Base-by-base conservation (phyloP, 1,284 basidiomycete species). In the Tilletia caries region DNA sequence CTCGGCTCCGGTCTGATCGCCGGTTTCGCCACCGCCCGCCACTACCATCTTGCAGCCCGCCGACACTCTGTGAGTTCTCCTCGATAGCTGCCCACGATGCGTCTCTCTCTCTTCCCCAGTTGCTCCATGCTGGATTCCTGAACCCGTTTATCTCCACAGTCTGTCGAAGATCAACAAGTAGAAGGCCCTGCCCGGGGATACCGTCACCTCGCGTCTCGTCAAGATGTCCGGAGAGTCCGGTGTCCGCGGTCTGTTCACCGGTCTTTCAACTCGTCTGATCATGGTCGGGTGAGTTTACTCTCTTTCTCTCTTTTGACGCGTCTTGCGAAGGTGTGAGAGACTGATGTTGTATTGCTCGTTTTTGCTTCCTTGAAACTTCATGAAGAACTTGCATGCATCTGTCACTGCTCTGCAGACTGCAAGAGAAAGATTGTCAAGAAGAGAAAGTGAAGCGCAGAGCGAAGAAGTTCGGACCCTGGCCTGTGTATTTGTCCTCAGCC, bases 91-190 rank as follows among this genome's bases (percentile, higher is more conserved):
- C n/a, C n/a, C n/a, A n/a, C n/a, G n/a, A n/a, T n/a, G n/a, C n/a
- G n/a, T 44, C 18, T 18, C 18, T 44, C 10, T 18, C 8, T 44
- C 18, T 10, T 44, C 10, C 18, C 8, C 23, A 52, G 6, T 25
- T 52, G 10, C 12, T 12, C 50, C 13, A 52, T 52, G 6, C 23
- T 44, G 8, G 41, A 8, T 12, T 25, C n/a, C 50, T 52, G 6
- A 52, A n/a, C 23, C 50, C 10, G 8, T 18, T 8, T 44, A 44
- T 44, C 41, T 10, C 18, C 50, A 52, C 50, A 52, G 50, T 10
- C 86, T 84, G 79, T 86, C 82, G 73, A 87, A 87, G 86, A 87
- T 87, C 83, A 87, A 87, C 86, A 87, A 87, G 86, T 84, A 85
- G 85, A n/a, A n/a, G n/a, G n/a, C n/a, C n/a, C n/a, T n/a, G n/a